Evolutionary conservation across 345 rosid species (phyloP), one percentile per base, ranked within the genome.

Genomic region (Camelina laxa): DNA sequence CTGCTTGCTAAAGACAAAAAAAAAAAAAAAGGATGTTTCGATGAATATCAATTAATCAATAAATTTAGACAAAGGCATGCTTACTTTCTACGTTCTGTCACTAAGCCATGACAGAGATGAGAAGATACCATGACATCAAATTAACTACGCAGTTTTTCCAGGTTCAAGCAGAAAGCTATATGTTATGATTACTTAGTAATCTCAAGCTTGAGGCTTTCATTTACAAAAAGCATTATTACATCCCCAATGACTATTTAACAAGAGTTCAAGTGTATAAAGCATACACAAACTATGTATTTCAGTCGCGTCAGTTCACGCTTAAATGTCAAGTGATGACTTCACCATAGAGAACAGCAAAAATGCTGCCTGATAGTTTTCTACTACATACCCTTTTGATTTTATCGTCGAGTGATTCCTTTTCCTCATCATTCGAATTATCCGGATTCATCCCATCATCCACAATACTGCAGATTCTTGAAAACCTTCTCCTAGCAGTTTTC

Each of bases 401-500:
- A 16, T 71, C 79, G 11, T 77, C 70, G 6, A 75, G 64, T 61
- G 81, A 69, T 79, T 77, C 78, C 50, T 85, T 78, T 42, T 82
- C 67, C 17, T 74, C 69, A 20, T 69, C 86, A 65, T 78, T 83
- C 63, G 85, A 58, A 41, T 76, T 72, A 53, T 82, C 88, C 5
- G 83, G 80, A 67, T 82, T 81, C 44, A 54, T 48, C 24, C 74
- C 86, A 78, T 88, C 95, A 76, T 83, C 87, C 56, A 79, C 82
- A 70, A 72, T 33, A 80, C 86, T 72, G 50, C 81, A 80, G 69
- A 82, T 79, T 14, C 81, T 61, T 33, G 87, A 86, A 62, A 87
- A 30, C 15, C 9, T 66, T 77, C 80, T 84, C 78, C 75, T 76
- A 22, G 21, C 49, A 67, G 71, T 65, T 31, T 58, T 66, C 55